Percentiles rank a stretch among this genome's conserved stretches.
These are phyloP conservation scores for Thielaviopsis musarum DNA, from an alignment of 2,329 filamentous ascomycete species.

Conservation along the genomic window DNA sequence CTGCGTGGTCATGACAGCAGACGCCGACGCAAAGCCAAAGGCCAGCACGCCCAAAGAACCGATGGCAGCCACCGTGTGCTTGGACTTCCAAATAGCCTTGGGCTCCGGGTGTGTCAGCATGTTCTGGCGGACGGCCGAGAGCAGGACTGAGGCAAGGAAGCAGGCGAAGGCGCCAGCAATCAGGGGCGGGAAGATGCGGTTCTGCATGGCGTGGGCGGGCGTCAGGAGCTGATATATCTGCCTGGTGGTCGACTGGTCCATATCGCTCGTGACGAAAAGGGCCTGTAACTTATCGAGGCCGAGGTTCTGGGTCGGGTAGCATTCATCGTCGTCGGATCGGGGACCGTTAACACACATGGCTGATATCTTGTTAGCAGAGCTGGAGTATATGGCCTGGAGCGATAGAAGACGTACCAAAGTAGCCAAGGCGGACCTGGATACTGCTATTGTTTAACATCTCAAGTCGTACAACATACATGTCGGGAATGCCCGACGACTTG, in stretches of 20 bases:
- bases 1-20: conserved; percentile 11
- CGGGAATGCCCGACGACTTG: conserved; percentile 9
- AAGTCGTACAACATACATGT: conserved; percentile 9
- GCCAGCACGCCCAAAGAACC: conserved; percentile 7
- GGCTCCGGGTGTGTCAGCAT: conserved; percentile 9
- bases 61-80: conserved; percentile 9
- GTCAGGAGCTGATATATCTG: conserved; percentile 4
- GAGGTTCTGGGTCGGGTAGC: conserved; percentile 8
- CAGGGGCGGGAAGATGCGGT: conserved; percentile 10
- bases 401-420: conserved; percentile 8
- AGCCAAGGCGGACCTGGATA: conserved; percentile 9
- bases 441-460: conserved; percentile 3
- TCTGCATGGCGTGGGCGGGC: conserved; percentile 11
- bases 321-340: conserved; percentile 5
- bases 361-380: neutral
- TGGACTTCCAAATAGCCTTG: conserved; percentile 3
- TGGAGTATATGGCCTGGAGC: neutral
- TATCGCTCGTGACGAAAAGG: conserved; percentile 9
- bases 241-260: conserved; percentile 4
- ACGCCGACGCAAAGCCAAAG: conserved; percentile 9
- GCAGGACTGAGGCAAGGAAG: conserved; percentile 9
- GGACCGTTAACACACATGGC: conserved; percentile 11
- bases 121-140: conserved; percentile 9
- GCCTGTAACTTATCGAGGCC: conserved; percentile 8
- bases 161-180: conserved; percentile 8